These are phyloP conservation scores for Kodamaea jinghongensis DNA, from an alignment of 805 yeast species.

Conservation along the genomic window DNA sequence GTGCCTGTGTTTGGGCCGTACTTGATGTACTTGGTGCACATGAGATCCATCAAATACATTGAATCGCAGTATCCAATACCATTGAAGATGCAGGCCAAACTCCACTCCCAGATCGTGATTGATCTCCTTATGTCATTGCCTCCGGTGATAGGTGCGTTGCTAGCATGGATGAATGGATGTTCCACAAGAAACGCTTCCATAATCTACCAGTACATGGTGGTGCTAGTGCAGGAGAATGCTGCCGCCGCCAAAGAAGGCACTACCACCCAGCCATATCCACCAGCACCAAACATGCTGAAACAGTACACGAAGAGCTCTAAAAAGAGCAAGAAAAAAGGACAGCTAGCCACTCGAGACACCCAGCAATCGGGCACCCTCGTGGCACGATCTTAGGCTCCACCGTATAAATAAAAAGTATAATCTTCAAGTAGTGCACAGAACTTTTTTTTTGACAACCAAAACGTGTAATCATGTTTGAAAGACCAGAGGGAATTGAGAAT, in stretches of 20 bases:
- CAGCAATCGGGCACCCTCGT: no score
- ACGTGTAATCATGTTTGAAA: conserved; percentile 29
- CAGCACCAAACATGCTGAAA: background rate
- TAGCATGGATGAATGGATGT: conserved; percentile 80
- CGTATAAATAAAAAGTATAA: no score
- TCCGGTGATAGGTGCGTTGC: conserved; percentile 75
- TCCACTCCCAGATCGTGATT: conserved; percentile 72
- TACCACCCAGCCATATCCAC: no score
- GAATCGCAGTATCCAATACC: conserved; percentile 59
- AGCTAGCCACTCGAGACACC: background rate
- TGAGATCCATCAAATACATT: conserved; percentile 61
- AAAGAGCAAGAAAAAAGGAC: background rate
- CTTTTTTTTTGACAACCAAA: conserved; percentile 1
- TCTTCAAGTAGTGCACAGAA: background rate
- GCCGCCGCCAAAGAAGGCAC: no score
- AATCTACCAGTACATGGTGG: conserved; percentile 43
- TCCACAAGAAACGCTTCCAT: conserved; percentile 88
- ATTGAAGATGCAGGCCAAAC: conserved; percentile 53
- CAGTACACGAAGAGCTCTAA: background rate
- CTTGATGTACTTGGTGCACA: conserved; percentile 75
- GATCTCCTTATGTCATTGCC: conserved; percentile 76
- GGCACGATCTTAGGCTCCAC: no score
- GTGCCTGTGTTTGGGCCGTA: conserved; percentile 86
- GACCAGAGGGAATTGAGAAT: conserved; percentile 43
- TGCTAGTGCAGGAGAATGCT: conserved; percentile 14